A percentile compares a stretch with the other conserved stretches of the same genome.
These are phyloP conservation scores for Boletus albobrunnescens DNA, from an alignment of 1,284 basidiomycete species.

Conservation along the genomic window DNA sequence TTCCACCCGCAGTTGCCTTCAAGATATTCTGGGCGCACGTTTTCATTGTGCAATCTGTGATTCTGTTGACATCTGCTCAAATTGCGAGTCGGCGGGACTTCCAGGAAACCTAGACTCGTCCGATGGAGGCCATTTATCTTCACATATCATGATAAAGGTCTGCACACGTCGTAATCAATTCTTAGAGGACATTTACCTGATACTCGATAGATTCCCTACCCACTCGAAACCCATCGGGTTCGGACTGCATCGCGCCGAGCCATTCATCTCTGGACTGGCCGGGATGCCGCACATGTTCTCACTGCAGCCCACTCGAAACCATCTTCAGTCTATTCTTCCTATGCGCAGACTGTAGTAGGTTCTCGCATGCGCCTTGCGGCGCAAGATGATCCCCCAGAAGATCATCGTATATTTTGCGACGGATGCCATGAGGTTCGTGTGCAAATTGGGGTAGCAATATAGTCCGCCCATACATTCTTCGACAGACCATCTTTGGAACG, in stretches of 20 bases:
- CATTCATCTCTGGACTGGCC: slow-evolving; percentile 68
- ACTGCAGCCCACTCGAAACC: slow-evolving; percentile 42
- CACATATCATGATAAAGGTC: slow-evolving; percentile 92
- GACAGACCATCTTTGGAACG: slow-evolving; percentile 60
- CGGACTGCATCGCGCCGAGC: slow-evolving; percentile 72
- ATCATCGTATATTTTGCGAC: slow-evolving; percentile 59
- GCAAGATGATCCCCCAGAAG: slow-evolving; percentile 35
- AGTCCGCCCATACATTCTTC: not conserved
- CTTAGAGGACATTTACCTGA: not conserved
- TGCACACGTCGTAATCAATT: slow-evolving; percentile 6
- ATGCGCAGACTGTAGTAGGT: slow-evolving; percentile 63
- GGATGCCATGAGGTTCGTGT: slow-evolving; percentile 53
- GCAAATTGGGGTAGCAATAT: not conserved
- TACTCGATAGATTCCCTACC: slow-evolving; percentile 69
- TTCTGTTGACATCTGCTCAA: slow-evolving; percentile 78
- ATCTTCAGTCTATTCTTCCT: slow-evolving; percentile 56
- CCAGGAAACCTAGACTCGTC: slow-evolving; percentile 74
- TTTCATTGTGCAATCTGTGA: slow-evolving; percentile 90
- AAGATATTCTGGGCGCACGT: slow-evolving; percentile 83
- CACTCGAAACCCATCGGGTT: slow-evolving; percentile 69
- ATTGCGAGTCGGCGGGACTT: slow-evolving; percentile 82
- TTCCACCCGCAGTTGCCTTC: slow-evolving; percentile 62
- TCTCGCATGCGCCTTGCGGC: slow-evolving; percentile 32
- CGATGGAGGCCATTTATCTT: slow-evolving; percentile 72
- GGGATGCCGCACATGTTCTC: slow-evolving; percentile 62